A percentile compares a stretch with the other conserved stretches of the same genome.
These are phyloP conservation scores for Zancudomyces culisetae DNA, from an alignment of 371 early-diverging fungal species.

Conservation along the genomic window DNA sequence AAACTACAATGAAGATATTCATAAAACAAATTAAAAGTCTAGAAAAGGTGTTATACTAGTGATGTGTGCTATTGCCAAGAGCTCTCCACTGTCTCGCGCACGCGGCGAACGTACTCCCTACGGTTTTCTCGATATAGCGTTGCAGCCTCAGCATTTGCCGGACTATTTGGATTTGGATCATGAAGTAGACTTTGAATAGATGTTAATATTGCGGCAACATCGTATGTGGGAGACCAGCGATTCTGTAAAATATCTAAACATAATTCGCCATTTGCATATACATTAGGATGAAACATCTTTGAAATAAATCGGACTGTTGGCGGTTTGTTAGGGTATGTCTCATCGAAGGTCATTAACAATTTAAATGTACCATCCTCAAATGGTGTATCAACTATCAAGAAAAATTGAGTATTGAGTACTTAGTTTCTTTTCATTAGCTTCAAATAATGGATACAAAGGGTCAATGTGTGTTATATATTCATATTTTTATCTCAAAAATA, in stretches of 20 bases:
- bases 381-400: conserved; percentile 76
- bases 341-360: conserved; percentile 86
- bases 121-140: conserved; percentile 79
- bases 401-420: too few species aligned
- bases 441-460: too few species aligned
- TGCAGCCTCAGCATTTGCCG: conserved; percentile 98
- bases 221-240: conserved; percentile 95
- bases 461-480: too few species aligned
- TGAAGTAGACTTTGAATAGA: conserved; percentile 95
- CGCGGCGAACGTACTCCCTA: conserved; percentile 84
- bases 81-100: conserved; percentile 81
- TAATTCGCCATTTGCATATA: conserved; percentile 95
- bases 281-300: conserved; percentile 99
- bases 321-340: conserved; percentile 97
- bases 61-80: conserved; percentile 79
- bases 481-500: too few species aligned
- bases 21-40: too few species aligned
- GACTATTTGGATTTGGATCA: conserved; percentile 95
- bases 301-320: conserved; percentile 93
- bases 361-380: conserved; percentile 99
- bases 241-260: conserved; percentile 98
- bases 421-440: too few species aligned
- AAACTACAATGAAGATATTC: too few species aligned
- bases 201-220: conserved; percentile 88
- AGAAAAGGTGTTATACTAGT: too few species aligned